Evolutionary conservation across 2,329 filamentous ascomycete species (phyloP).

Genomic region (Tympanopsis confertula): DNA sequence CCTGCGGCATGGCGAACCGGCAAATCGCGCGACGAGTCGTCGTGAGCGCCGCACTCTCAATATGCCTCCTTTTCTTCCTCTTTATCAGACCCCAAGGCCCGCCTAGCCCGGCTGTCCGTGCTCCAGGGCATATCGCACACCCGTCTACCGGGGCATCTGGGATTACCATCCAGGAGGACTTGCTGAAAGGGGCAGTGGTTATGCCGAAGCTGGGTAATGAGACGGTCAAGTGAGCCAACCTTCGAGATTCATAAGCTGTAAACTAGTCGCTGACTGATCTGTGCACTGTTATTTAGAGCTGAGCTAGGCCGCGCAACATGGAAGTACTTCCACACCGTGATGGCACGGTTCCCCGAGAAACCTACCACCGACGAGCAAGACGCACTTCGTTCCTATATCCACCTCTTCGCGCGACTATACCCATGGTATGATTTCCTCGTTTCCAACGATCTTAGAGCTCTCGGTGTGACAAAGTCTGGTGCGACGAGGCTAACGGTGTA

Average conservation of each 20-base stretch:
- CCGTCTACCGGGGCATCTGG: conserved; percentile 11
- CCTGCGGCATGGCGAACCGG: conserved; percentile 23
- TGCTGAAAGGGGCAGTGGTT: conserved; percentile 27
- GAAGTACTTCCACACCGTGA: conserved; percentile 57
- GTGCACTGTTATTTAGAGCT: conserved; percentile 24
- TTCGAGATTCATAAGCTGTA: conserved; percentile 4
- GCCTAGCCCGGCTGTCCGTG: conserved; percentile 21
- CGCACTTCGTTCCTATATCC: conserved; percentile 46
- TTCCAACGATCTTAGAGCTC: background rate
- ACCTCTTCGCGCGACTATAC: conserved; percentile 53
- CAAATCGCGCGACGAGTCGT: conserved; percentile 21
- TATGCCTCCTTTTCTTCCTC: conserved; percentile 10
- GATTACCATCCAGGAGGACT: conserved; percentile 13
- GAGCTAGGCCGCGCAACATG: conserved; percentile 54
- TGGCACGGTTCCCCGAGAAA: conserved; percentile 53
- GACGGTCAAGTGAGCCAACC: conserved; percentile 27
- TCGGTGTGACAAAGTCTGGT: background rate
- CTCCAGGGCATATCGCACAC: conserved; percentile 24
- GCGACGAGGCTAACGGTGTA: conserved; percentile 6
- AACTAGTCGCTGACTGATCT: background rate
- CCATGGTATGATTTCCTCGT: conserved; percentile 33
- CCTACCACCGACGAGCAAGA: conserved; percentile 47
- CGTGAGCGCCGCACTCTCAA: conserved; percentile 15
- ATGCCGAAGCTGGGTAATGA: conserved; percentile 33
- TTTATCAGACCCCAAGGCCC: conserved; percentile 22